Percentiles rank a stretch among this genome's conserved stretches.
These are phyloP conservation scores for Zasmidium angulare DNA, from an alignment of 2,329 filamentous ascomycete species.

Conservation along the genomic window DNA sequence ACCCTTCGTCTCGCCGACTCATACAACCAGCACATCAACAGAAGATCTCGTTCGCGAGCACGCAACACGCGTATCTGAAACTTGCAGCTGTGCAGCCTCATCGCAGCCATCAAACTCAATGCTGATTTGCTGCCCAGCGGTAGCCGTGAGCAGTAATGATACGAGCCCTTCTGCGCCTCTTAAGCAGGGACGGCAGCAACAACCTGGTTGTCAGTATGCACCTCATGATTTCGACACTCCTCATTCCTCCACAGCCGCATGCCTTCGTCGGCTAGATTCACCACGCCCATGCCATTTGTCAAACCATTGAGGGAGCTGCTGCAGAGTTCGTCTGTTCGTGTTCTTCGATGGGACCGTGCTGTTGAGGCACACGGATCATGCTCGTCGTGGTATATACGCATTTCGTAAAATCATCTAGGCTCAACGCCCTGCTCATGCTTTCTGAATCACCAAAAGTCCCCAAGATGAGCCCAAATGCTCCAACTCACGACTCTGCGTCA, in stretches of 20 bases:
- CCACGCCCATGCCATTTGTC: neutral
- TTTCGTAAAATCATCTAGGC: neutral
- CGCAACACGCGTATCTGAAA: neutral
- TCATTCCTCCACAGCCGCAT: neutral
- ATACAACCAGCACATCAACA: neutral
- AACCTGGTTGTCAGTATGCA: neutral
- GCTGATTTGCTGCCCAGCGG: neutral
- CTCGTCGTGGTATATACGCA: neutral
- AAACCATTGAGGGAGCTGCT: neutral
- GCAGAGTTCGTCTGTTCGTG: too few species aligned
- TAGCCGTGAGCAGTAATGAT: neutral
- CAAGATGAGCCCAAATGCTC: neutral
- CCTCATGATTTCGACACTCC: neutral
- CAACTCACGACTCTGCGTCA: slow-evolving; percentile 42
- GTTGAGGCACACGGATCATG: neutral
- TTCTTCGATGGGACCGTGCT: too few species aligned
- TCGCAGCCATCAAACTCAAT: neutral
- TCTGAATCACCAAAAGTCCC: neutral
- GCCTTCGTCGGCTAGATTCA: neutral
- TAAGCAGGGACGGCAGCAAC: neutral
- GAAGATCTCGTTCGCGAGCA: neutral
- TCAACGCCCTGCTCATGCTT: neutral
- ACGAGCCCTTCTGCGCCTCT: neutral
- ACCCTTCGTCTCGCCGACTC: neutral
- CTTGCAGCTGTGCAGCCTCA: neutral